Evolutionary conservation across 345 rosid species (phyloP).

Genomic region (Euphorbia peplus): DNA sequence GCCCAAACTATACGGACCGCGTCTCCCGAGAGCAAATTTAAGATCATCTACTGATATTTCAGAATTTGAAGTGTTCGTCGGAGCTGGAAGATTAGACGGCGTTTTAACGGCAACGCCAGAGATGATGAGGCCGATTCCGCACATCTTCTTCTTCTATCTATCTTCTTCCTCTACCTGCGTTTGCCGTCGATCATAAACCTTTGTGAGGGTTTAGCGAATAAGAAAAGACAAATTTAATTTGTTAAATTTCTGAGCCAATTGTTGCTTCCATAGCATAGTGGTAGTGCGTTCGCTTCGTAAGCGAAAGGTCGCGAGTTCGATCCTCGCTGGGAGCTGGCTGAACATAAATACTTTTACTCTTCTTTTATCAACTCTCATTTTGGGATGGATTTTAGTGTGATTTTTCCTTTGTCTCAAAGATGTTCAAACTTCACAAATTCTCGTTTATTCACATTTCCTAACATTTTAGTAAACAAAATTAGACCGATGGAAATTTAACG

Average conservation of each 20-base stretch:
- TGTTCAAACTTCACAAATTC: too few relatives aligned
- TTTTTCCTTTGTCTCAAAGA: too few relatives aligned
- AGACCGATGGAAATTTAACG: too few relatives aligned
- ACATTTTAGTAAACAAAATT: too few relatives aligned
- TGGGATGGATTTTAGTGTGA: too few relatives aligned
- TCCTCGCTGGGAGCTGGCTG: constrained; percentile 44
- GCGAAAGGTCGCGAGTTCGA: constrained; percentile 99
- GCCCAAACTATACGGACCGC: constrained; percentile 79
- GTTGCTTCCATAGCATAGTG: constrained; percentile 71
- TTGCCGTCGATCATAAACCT: neutral
- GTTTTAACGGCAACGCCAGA: constrained; percentile 51
- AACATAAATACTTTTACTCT: too few relatives aligned
- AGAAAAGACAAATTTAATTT: too few relatives aligned
- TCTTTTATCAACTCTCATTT: too few relatives aligned
- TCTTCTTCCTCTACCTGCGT: neutral
- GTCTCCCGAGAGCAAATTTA: constrained; percentile 44
- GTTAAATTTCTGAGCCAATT: too few relatives aligned
- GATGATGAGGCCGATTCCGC: constrained; percentile 69
- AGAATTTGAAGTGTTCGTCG: neutral
- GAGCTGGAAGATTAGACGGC: constrained; percentile 23
- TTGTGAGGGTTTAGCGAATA: neutral
- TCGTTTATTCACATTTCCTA: too few relatives aligned
- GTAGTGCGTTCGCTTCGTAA: constrained; percentile 99
- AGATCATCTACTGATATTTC: constrained; percentile 48
- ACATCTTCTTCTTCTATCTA: constrained; percentile 48